Base-by-base conservation (phyloP, 129 eudicot genomes). In the Ambrosia trifida region DNA sequence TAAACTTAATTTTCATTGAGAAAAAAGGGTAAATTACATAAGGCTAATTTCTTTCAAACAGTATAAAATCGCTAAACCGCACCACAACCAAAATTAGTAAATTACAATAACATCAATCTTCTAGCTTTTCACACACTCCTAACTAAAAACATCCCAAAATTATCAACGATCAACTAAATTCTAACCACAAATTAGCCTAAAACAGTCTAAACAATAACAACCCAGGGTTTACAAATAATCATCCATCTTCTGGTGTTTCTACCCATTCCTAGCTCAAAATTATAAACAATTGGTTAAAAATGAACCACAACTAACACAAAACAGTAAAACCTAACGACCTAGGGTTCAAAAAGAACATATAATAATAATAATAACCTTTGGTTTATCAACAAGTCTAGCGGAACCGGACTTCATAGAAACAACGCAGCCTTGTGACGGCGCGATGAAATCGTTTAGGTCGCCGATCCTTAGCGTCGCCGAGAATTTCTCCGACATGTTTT, bases 381-480 rank as follows among this genome's bases (percentile, higher is more conserved):
- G 64, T 69, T 77, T 77, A 40, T 77, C 65, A 17, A 33, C 49
- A 59, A 73, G 76, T 32, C 78, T 60, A 9, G 73, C 60, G 41
- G 87, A 74, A 60, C 61, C 79, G 7, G 82, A 73, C 50, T 81
- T 83, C 54, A 85, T 66, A 3, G 90, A 85, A 78, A 89, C 91
- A 59, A 93, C 89, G 20, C 98, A 93, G 18, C 95, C 96, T 68
- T 93, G 98, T 3, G 98, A 85, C 0, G 98, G 98, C 16, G 98
- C 92, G 70, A 93, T 93, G 78, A 76, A 93, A 78, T 93, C 98
- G 77, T 93, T 89, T 3, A 93, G 81, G 82, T 93, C 98, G 3
- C 93, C 87, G 64, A 89, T 89, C 72, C 96, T 79, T 32, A 93
- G 78, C 35, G 96, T 87, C 4, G 96, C 89, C 33, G 98, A 93